Percentiles rank a stretch among this genome's conserved stretches.
Evolutionary conservation across 2,329 filamentous ascomycete genomes (phyloP).

Genomic region (Ascosphaera aggregata): DNA sequence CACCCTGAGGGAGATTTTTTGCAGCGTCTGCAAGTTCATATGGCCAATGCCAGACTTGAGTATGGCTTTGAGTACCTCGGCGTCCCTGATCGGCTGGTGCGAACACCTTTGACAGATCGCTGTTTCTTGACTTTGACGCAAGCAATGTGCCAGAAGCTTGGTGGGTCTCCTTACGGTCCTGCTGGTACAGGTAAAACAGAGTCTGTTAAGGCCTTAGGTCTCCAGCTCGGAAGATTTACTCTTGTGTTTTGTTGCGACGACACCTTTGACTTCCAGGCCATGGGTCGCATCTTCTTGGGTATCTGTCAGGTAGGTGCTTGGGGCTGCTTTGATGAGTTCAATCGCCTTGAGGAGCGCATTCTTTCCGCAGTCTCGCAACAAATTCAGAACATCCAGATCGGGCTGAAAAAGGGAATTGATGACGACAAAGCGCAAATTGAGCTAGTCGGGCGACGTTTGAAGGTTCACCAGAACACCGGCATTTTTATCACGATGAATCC

Average conservation of each 20-base stretch:
- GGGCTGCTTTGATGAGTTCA: slow-evolving; percentile 99
- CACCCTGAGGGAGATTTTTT: slow-evolving; percentile 55
- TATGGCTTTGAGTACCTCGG: slow-evolving; percentile 98
- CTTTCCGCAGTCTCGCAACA: slow-evolving; percentile 96
- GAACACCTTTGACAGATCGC: slow-evolving; percentile 88
- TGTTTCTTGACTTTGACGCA: slow-evolving; percentile 97
- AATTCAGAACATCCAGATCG: slow-evolving; percentile 97
- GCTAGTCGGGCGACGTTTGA: slow-evolving; percentile 71
- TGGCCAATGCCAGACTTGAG: slow-evolving; percentile 86
- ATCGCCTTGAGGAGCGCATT: slow-evolving; percentile 93
- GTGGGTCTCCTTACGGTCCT: slow-evolving; percentile 90
- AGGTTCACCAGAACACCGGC: slow-evolving; percentile 78
- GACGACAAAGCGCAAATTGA: slow-evolving; percentile 81
- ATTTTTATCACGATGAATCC: slow-evolving; percentile 99
- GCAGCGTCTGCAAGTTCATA: slow-evolving; percentile 69
- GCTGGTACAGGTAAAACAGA: slow-evolving; percentile 98
- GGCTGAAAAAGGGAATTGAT: slow-evolving; percentile 61
- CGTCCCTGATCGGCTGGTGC: slow-evolving; percentile 84
- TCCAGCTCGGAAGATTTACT: slow-evolving; percentile 91
- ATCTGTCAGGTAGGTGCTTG: slow-evolving; percentile 98
- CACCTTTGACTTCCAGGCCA: slow-evolving; percentile 98
- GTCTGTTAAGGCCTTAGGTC: slow-evolving; percentile 90
- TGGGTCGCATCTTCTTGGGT: slow-evolving; percentile 98
- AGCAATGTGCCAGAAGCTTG: slow-evolving; percentile 79
- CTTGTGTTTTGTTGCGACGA: slow-evolving; percentile 99